Evolutionary conservation across 108 stramenopile species (phyloP).

Genomic region (Nitzschia putrida): DNA sequence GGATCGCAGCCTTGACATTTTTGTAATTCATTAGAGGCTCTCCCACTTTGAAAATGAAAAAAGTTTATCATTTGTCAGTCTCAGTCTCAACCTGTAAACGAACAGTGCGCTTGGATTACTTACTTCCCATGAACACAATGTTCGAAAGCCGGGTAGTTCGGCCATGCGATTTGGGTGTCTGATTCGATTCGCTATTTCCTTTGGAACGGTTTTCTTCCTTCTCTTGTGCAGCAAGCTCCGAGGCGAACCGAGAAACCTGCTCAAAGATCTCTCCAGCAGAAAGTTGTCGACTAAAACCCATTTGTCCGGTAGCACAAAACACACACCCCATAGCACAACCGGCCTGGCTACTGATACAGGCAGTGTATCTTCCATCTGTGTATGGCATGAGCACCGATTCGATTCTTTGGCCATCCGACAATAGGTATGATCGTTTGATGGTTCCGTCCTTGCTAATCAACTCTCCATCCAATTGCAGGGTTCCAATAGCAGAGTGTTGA

Average conservation of each 20-base stretch:
- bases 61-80: background rate
- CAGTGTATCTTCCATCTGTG: constrained; percentile 91
- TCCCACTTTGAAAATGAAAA: constrained; percentile 1
- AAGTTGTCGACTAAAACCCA: constrained; percentile 94
- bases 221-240: constrained; percentile 49
- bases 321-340: constrained; percentile 96
- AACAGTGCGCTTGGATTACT: background rate
- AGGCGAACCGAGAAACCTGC: constrained; percentile 82
- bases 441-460: constrained; percentile 88
- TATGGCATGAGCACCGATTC: constrained; percentile 98
- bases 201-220: constrained; percentile 9
- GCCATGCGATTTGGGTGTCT: constrained; percentile 24
- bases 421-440: constrained; percentile 85
- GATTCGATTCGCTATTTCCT: constrained; percentile 6
- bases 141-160: constrained; percentile 77
- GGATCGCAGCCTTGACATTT: constrained; percentile 86
- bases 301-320: constrained; percentile 92
- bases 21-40: constrained; percentile 91
- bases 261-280: constrained; percentile 91
- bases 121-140: constrained; percentile 93
- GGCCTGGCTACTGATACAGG: constrained; percentile 94
- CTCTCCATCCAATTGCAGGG: constrained; percentile 65
- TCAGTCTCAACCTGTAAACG: background rate
- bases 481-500: constrained; percentile 51
- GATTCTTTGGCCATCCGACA: constrained; percentile 89